These are phyloP conservation scores for Glebionis coronaria DNA, from an alignment of 129 eudicot genomes.

Conservation along the genomic window DNA sequence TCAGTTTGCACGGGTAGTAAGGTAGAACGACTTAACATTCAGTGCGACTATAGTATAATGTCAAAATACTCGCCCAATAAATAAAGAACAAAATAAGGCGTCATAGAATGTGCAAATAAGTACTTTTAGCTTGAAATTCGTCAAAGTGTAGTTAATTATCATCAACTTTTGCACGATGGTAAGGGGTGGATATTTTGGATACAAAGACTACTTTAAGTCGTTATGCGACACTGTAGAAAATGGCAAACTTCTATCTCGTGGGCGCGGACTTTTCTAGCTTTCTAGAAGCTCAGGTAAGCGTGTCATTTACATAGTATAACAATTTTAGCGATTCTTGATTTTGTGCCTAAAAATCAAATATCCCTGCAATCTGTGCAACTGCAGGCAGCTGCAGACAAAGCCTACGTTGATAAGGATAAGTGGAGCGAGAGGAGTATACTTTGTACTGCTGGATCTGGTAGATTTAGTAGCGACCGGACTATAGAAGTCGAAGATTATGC, in stretches of 20 bases:
- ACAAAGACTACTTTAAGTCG: slow-evolving; percentile 54
- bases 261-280: slow-evolving; percentile 59
- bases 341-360: background rate
- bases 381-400: slow-evolving; percentile 56
- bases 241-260: slow-evolving; percentile 53
- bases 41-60: slow-evolving; percentile 7
- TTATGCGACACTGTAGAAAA: slow-evolving; percentile 49
- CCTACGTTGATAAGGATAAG: slow-evolving; percentile 45
- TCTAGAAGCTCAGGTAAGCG: slow-evolving; percentile 59
- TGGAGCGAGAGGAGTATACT: slow-evolving; percentile 59
- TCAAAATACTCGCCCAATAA: background rate
- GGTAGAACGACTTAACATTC: slow-evolving; percentile 31
- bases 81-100: background rate
- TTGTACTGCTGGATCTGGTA: slow-evolving; percentile 52
- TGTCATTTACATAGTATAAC: background rate
- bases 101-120: background rate
- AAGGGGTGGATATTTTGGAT: slow-evolving; percentile 50
- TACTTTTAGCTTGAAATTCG: background rate
- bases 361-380: background rate
- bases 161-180: slow-evolving; percentile 44
- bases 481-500: slow-evolving; percentile 60
- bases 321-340: background rate
- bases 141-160: background rate
- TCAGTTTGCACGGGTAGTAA: slow-evolving; percentile 55
- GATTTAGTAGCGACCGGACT: slow-evolving; percentile 56